Evolutionary conservation across 2,329 filamentous ascomycete species (phyloP).

Genomic region (Colletotrichum echinochloae): DNA sequence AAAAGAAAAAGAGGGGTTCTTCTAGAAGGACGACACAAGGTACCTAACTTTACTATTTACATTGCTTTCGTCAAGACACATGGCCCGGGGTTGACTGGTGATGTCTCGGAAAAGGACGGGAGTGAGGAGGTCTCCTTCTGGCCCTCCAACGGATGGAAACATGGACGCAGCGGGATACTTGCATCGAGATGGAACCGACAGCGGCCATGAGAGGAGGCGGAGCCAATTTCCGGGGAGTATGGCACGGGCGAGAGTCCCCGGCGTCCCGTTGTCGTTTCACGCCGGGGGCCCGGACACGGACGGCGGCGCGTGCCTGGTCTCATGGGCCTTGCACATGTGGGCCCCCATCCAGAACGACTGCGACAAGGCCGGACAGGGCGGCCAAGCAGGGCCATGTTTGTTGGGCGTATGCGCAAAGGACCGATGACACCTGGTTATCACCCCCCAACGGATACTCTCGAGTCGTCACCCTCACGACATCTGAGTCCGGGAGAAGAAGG

Average conservation of each 20-base stretch:
- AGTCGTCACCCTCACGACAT: background rate
- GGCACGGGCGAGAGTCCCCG: background rate
- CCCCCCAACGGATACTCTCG: background rate
- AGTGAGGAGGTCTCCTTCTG: background rate
- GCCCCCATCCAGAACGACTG: background rate
- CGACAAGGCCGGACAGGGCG: background rate
- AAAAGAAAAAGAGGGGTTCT: constrained; percentile 31
- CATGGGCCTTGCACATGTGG: background rate
- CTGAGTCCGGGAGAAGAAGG: background rate
- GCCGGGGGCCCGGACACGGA: background rate
- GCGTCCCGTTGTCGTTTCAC: background rate
- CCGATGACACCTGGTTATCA: background rate
- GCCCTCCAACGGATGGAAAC: background rate
- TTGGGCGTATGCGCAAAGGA: background rate
- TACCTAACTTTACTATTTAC: constrained; percentile 25
- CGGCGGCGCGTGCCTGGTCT: background rate
- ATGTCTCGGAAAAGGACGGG: background rate
- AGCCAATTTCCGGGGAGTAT: too few relatives aligned
- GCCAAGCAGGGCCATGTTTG: background rate
- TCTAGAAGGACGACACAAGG: constrained; percentile 27
- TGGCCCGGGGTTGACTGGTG: background rate
- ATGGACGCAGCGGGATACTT: background rate
- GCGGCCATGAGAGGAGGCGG: too few relatives aligned
- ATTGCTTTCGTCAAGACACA: background rate
- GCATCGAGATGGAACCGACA: background rate